Evolutionary conservation across 2,329 filamentous ascomycete species (phyloP), one percentile per base, ranked within the genome.

Genomic region (Onygenales sp.): DNA sequence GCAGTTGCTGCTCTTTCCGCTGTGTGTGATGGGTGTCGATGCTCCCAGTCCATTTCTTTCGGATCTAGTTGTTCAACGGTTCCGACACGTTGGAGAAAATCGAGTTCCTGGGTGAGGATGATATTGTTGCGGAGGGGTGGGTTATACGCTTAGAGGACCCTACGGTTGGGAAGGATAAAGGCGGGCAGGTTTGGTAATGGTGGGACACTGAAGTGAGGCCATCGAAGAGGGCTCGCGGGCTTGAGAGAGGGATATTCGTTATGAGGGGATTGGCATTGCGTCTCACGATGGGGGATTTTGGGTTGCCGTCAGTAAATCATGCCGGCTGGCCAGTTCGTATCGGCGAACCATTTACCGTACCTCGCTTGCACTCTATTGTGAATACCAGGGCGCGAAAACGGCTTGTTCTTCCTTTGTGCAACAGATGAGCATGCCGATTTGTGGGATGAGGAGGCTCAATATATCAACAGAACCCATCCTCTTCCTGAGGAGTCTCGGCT

Each of bases 1-100:
- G 7, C 14, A 10, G 8, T 6, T 37, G 32, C n/a, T 27, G 33
- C 32, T 36, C 31, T 14, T 5, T 27, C 44, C 33, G 45, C 45
- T 48, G 45, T 17, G 4, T 3, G 9, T 8, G 33, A 37, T 39
- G 14, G 10, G 6, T 27, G 9, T n/a, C 8, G 4, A 14, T 8
- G 45, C 33, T 37, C 45, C 45, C 45, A 48, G 33, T 48, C 45
- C 45, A 48, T 48, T 17, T 48, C 10, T 13, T 48, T 37, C 34
- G n/a, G 14, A 11, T 5, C 37, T 6, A 9, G 34, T 34, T 8
- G 14, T 21, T 48, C 33, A 9, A 48, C 10, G 6, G 34, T 21
- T 48, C 37, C 45, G n/a, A 48, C 33, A 37, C 21, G 27, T 17
- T 48, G 36, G 21, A 37, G 32, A 37, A 37, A n/a, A 27, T 37